Evolutionary conservation across 192 early-diverging fungal species (phyloP).

Genomic region (Umbelopsis sp.): DNA sequence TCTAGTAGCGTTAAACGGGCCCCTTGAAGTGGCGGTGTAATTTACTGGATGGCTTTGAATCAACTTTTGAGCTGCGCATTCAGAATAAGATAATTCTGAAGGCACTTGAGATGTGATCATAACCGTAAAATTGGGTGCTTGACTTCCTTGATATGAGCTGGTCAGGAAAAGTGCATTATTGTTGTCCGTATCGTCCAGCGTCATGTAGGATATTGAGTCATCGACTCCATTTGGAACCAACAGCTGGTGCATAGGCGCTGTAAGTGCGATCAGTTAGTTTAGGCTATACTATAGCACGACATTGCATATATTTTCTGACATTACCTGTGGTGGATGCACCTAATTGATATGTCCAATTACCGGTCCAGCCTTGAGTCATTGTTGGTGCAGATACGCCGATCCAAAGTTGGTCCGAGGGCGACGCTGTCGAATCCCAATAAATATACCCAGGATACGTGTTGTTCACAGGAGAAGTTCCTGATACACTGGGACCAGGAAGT

Average conservation of each 20-base stretch:
- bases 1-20: slow-evolving; percentile 34
- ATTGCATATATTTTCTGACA: background rate
- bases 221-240: background rate
- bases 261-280: background rate
- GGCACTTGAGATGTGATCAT: slow-evolving; percentile 35
- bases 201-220: slow-evolving; percentile 4
- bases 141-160: slow-evolving; percentile 21
- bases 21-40: slow-evolving; percentile 39
- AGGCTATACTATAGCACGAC: background rate
- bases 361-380: slow-evolving; percentile 17
- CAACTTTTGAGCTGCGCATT: slow-evolving; percentile 47
- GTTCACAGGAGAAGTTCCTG: slow-evolving; percentile 11
- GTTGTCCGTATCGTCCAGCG: slow-evolving; percentile 39
- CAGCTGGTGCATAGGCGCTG: slow-evolving; percentile 26
- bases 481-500: slow-evolving; percentile 30
- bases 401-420: slow-evolving; percentile 27
- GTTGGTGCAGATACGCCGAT: slow-evolving; percentile 33
- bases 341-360: slow-evolving; percentile 42
- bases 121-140: slow-evolving; percentile 25
- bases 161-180: slow-evolving; percentile 38
- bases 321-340: slow-evolving; percentile 37
- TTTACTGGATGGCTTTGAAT: slow-evolving; percentile 29
- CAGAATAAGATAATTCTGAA: slow-evolving; percentile 41
- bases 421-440: slow-evolving; percentile 13
- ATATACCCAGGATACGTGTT: slow-evolving; percentile 22